A percentile compares a stretch with the other conserved stretches of the same genome.
Conservation (phyloP, 2,329 filamentous ascomycete species). For the Penicillium sp. region DNA sequence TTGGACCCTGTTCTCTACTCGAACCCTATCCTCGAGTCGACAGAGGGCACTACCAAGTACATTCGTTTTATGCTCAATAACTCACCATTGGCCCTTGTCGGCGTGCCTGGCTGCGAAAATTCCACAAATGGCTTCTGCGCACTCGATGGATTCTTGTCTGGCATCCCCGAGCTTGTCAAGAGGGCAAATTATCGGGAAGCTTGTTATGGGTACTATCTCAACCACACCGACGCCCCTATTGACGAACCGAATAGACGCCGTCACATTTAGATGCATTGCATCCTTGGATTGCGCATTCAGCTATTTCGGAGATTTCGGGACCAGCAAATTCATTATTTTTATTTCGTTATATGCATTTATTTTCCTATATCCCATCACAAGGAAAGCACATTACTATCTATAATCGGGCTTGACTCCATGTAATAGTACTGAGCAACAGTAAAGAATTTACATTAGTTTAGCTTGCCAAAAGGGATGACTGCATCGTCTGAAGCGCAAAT, state of each 20-base stretch:
- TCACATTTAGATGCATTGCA: not conserved
- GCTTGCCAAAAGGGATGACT: too few relatives aligned
- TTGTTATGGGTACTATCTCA: slow-evolving; percentile 31
- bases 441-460: too few relatives aligned
- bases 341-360: not conserved
- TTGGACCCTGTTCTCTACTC: slow-evolving; percentile 35
- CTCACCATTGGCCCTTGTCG: slow-evolving; percentile 29
- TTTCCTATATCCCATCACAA: not conserved
- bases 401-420: too few relatives aligned
- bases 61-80: slow-evolving; percentile 36
- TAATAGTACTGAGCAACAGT: too few relatives aligned
- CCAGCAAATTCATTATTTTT: not conserved
- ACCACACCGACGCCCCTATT: not conserved
- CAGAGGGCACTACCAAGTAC: slow-evolving; percentile 19
- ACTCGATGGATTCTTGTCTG: slow-evolving; percentile 27
- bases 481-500: too few relatives aligned
- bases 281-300: not conserved
- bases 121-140: slow-evolving; percentile 32
- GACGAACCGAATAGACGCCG: not conserved
- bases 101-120: slow-evolving; percentile 27
- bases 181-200: slow-evolving; percentile 31
- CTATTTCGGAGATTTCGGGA: not conserved
- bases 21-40: slow-evolving; percentile 26
- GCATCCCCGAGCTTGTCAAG: slow-evolving; percentile 24
- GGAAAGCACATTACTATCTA: too few relatives aligned